Evolutionary conservation across 352 stramenopile genomes (phyloP), one percentile per base, ranked within the genome.

Genomic region (Phytophthora pseudosyringae): DNA sequence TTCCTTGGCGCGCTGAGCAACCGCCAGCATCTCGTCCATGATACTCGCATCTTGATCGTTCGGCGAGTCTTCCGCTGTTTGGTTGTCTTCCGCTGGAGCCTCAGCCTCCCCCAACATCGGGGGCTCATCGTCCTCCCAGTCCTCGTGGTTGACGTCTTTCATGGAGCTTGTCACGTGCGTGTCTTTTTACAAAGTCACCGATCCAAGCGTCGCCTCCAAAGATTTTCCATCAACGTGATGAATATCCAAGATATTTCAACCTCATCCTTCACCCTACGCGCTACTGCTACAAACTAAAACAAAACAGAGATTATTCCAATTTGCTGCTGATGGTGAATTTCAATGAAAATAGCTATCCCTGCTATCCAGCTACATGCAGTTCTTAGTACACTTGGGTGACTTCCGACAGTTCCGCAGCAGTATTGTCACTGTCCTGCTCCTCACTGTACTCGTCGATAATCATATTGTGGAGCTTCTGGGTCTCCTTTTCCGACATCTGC

Each of bases 331-430:
- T 12, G 7, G 31, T 35, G 31, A 35, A 35, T 35, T 35, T 35
- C 31, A 35, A 35, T 35, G 31, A 11, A 35, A 0, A 4, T 35
- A 2, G 4, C 7, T 5, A 21, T 21, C 21, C 21, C 21, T 21
- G 1, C 21, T 21, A 21, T 21, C 21, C 21, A 21, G 21, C 21
- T 21, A 21, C 21, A 21, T 21, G 21, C 21, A 21, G 21, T 21
- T 48, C 10, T 67, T 79, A 94, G 59, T 94, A 94, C 28, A 94
- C 86, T 56, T 94, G 93, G 3, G 86, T 93, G 51, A 91, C 80
- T 38, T 91, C 83, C 1, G 80, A 90, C 10, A 63, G 69, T 3
- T 63, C 44, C 7, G 44, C 53, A 5, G 76, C 60, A 1, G 81
- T 59, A 16, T 69, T 65, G 33, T 78, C 55, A 6, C 71, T 64